Evolutionary conservation across 768 basidiomycete genomes (phyloP).

Genomic region (Tricholoma hemisulphureum): DNA sequence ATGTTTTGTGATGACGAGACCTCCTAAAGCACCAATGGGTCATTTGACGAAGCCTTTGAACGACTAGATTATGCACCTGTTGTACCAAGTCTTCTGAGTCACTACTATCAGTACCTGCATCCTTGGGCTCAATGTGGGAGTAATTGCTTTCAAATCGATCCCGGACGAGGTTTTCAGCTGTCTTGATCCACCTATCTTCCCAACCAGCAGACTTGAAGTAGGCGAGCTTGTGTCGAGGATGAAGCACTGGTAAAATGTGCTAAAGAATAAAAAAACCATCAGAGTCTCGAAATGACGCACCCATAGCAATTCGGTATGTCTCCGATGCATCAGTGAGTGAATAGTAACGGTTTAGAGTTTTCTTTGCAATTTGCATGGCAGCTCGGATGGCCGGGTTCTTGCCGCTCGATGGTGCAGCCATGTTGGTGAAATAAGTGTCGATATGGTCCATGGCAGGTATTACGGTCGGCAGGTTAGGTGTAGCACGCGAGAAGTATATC

Average conservation of each 20-base stretch:
- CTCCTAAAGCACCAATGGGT: not conserved
- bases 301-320: conserved; percentile 36
- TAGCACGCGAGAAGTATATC: conserved; percentile 31
- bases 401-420: not conserved
- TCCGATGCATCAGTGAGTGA: conserved; percentile 29
- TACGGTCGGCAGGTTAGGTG: conserved; percentile 25
- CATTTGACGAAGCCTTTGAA: not conserved
- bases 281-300: too few species aligned
- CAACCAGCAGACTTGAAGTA: too few species aligned
- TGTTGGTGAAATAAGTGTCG: conserved; percentile 4
- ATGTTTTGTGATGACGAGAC: not conserved
- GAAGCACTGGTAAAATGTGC: too few species aligned
- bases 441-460: conserved; percentile 34
- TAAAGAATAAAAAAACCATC: too few species aligned
- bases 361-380: conserved; percentile 22
- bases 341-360: conserved; percentile 33
- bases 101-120: too few species aligned
- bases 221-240: too few species aligned
- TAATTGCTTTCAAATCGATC: not conserved
- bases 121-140: conserved; percentile 28
- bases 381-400: conserved; percentile 19
- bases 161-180: conserved; percentile 15
- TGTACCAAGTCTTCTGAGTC: too few species aligned
- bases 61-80: conserved; percentile 29
- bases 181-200: too few species aligned